A percentile compares a stretch with the other conserved stretches of the same genome.
These are phyloP conservation scores for Graphiopsis chlorocephala DNA, from an alignment of 2,329 filamentous ascomycete species.

Conservation along the genomic window DNA sequence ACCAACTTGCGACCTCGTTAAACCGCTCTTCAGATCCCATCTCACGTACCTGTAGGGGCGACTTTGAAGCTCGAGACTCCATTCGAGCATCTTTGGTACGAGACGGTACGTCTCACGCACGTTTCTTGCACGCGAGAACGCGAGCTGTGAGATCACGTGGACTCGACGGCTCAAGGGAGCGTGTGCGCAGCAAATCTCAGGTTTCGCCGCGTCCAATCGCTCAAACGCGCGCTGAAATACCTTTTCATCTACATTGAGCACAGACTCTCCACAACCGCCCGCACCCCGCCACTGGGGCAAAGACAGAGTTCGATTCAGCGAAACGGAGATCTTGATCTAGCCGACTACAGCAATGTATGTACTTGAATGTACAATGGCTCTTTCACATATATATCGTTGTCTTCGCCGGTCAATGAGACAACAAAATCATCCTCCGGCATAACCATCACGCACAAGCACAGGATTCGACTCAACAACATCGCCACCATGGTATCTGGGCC, in stretches of 20 bases:
- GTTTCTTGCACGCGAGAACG: too few relatives aligned
- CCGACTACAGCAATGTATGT: neutral
- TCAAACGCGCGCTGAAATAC: slow-evolving; percentile 7
- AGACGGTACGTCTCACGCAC: too few relatives aligned
- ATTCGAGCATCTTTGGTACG: too few relatives aligned
- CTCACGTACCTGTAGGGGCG: too few relatives aligned
- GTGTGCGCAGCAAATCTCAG: neutral
- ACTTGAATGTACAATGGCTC: neutral
- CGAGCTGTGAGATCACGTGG: neutral
- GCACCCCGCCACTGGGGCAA: slow-evolving; percentile 4
- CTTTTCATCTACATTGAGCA: neutral
- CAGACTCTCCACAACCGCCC: slow-evolving; percentile 6
- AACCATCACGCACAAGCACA: neutral
- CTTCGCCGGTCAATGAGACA: neutral
- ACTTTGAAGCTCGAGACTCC: too few relatives aligned
- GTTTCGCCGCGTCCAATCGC: neutral
- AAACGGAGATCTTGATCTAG: neutral
- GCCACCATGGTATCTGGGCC: slow-evolving; percentile 13
- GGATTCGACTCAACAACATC: neutral
- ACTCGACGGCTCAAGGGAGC: neutral
- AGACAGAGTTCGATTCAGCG: slow-evolving; percentile 5
- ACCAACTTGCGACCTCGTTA: neutral
- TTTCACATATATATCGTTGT: neutral
- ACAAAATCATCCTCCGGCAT: neutral
- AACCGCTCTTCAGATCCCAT: neutral